Evolutionary conservation across 306 rosid species (phyloP).

Genomic region (Cucumis hystrix): DNA sequence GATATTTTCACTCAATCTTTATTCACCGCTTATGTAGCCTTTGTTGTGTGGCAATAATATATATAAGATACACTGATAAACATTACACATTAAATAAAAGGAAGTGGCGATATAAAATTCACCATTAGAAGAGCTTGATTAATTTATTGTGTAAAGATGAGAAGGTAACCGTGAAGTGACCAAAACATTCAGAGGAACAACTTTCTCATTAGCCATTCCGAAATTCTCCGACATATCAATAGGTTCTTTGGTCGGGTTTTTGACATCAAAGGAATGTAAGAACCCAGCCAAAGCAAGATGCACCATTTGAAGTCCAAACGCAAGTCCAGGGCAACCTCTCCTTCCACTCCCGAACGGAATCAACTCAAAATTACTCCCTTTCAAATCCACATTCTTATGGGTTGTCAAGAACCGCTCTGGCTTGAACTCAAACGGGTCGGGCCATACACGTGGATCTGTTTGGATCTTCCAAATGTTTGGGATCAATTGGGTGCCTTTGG

Average conservation of each 20-base stretch:
- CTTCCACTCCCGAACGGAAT: conserved; percentile 32
- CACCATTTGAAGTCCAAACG: conserved; percentile 7
- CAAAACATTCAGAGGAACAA: not conserved
- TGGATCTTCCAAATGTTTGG: conserved; percentile 34
- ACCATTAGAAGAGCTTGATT: too few species aligned
- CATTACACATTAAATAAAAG: too few species aligned
- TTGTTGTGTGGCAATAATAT: too few species aligned
- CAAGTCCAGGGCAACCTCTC: conserved; percentile 22
- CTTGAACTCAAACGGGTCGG: conserved; percentile 9
- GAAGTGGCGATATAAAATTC: too few species aligned
- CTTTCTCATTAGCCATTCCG: not conserved
- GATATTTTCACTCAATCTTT: too few species aligned
- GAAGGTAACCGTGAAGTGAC: not conserved
- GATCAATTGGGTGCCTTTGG: conserved; percentile 29
- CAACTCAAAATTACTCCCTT: conserved; percentile 16
- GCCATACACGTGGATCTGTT: conserved; percentile 12
- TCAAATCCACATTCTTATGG: conserved; percentile 12
- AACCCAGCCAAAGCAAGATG: conserved; percentile 8
- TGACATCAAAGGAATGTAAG: not conserved
- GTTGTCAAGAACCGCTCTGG: conserved; percentile 27
- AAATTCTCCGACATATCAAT: not conserved
- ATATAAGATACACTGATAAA: too few species aligned
- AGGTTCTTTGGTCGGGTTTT: not conserved
- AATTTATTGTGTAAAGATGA: not conserved
- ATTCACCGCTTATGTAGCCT: too few species aligned